Evolutionary conservation across 2,329 filamentous ascomycete species (phyloP), one percentile per base, ranked within the genome.

Genomic region (Xylaria sp.): DNA sequence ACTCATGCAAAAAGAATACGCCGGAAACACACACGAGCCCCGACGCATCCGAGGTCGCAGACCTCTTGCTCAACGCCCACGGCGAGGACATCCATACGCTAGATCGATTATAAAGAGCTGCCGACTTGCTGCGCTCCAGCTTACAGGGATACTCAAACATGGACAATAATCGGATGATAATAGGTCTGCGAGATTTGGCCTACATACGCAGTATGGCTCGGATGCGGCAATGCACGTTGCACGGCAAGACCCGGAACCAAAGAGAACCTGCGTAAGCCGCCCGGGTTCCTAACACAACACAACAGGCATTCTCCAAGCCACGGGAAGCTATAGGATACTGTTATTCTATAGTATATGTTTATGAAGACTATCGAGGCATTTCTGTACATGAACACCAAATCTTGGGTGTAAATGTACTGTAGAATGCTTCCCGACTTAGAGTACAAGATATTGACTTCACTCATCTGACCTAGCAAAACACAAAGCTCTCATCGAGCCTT

Each of bases 401-500:
- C n/a, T 25, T 9, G 4, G 13, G 29, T 36, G n/a, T 36, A 15
- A 13, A 17, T 33, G 17, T 20, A 33, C 5, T 5, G 17, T 11
- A 6, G 17, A 10, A 53, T 29, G 25, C 49, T 53, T 25, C 45
- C n/a, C n/a, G n/a, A 11, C 15, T 27, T 29, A 7, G 33, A 15
- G 13, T 20, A 50, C 47, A 50, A 33, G 47, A 36, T 17, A 22
- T n/a, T 53, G 49, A 53, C 49, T n/a, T 53, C 29, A 53, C 49
- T 53, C 49, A 53, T 50, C 47, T 31, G 27, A 45, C 15, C 29
- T 22, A 10, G 42, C n/a, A 4, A 31, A 49, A 4, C 11, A 27
- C 29, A 17, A 49, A 49, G 13, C 25, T 31, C 25, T 29, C 45
- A 9, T 27, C 13, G 15, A 29, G 29, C 45, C 15, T 10, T 51